Conservation (phyloP, 2,329 filamentous ascomycete genomes). For the Zarea fungicola region DNA sequence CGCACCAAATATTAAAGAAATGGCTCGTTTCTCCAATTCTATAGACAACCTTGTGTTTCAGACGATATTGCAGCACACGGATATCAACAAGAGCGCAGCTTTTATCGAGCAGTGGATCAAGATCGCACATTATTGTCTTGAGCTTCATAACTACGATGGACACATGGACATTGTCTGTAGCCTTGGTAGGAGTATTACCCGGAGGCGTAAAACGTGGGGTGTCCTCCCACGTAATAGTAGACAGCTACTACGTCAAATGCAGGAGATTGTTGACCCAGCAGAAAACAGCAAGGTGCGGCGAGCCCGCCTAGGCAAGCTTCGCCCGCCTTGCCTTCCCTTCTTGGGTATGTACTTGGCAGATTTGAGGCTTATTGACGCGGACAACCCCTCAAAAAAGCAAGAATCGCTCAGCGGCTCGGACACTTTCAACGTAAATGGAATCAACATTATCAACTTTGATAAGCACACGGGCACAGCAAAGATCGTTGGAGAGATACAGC, state of each 20-base stretch:
- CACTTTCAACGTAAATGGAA: conserved; percentile 57
- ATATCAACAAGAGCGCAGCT: conserved; percentile 83
- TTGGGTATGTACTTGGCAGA: conserved; percentile 95
- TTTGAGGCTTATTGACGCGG: conserved; percentile 90
- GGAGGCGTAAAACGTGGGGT: conserved; percentile 90
- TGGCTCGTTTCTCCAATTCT: conserved; percentile 89
- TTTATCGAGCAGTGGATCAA: conserved; percentile 99
- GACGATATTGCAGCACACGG: conserved; percentile 81
- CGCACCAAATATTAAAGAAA: conserved; percentile 85
- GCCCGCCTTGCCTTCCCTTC: conserved; percentile 90
- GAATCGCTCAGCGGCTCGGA: conserved; percentile 46
- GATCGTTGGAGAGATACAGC: conserved; percentile 91
- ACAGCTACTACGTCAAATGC: conserved; percentile 69
- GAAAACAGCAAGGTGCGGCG: conserved; percentile 89
- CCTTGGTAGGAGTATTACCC: conserved; percentile 81
- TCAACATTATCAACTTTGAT: conserved; percentile 93
- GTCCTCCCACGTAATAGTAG: conserved; percentile 78
- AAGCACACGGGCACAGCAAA: conserved; percentile 93
- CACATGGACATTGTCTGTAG: conserved; percentile 97
- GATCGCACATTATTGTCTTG: conserved; percentile 77
- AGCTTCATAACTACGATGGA: conserved; percentile 92
- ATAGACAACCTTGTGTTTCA: conserved; percentile 89
- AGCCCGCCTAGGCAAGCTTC: conserved; percentile 74
- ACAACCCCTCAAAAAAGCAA: conserved; percentile 80
- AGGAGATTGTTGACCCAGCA: conserved; percentile 79